These are phyloP conservation scores for Thoreauomyces humboldtii DNA, from an alignment of 192 early-diverging fungal genomes.

Conservation along the genomic window DNA sequence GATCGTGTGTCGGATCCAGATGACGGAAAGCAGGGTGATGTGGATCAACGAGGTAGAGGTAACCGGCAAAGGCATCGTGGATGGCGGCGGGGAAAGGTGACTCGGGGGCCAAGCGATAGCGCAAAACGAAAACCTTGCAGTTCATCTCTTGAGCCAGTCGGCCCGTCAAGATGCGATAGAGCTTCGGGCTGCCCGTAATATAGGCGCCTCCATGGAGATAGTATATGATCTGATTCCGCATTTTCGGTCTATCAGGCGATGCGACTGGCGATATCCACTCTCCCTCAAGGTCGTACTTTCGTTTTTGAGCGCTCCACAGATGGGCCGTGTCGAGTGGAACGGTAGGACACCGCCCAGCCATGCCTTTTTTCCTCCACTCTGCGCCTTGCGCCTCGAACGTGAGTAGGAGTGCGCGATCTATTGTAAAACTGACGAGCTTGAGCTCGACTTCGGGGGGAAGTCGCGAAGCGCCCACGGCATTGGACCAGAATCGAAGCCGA, in stretches of 20 bases:
- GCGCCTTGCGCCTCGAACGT: constrained; percentile 27
- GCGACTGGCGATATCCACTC: constrained; percentile 45
- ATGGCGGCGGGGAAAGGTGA: constrained; percentile 41
- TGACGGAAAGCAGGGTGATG: constrained; percentile 32
- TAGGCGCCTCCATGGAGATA: constrained; percentile 49
- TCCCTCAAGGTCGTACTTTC: constrained; percentile 35
- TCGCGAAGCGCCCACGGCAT: not conserved
- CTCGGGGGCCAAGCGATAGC: constrained; percentile 48
- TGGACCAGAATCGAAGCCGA: constrained; percentile 7
- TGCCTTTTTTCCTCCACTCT: not conserved
- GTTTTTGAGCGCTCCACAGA: not conserved
- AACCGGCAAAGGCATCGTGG: constrained; percentile 47
- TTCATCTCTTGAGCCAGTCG: constrained; percentile 35
- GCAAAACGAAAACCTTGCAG: constrained; percentile 28
- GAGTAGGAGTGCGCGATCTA: constrained; percentile 15
- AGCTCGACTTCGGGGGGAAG: constrained; percentile 14
- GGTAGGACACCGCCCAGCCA: constrained; percentile 23
- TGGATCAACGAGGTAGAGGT: constrained; percentile 42
- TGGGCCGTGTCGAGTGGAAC: constrained; percentile 10
- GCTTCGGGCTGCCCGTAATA: constrained; percentile 26
- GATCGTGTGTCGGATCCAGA: constrained; percentile 16
- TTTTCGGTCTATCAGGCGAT: too few relatives aligned
- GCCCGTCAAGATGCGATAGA: constrained; percentile 37
- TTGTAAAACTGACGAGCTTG: not conserved
- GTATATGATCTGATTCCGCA: constrained; percentile 38